phyloP scores from a whole-genome alignment of 139 green algal genomes.

The Haematococcus lacustris region DNA sequence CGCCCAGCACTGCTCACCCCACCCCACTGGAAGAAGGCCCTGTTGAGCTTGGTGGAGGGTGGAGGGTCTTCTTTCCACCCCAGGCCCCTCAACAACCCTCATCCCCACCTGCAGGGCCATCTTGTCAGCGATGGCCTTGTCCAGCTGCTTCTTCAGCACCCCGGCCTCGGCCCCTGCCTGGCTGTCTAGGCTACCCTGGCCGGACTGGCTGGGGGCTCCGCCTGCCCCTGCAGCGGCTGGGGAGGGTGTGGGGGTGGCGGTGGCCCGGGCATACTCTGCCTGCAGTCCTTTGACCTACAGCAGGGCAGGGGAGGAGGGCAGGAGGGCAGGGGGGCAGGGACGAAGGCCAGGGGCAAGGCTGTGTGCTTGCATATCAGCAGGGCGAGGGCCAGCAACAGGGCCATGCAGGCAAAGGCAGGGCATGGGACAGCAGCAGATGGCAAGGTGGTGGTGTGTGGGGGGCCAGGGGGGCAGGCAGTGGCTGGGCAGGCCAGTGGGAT shows the following conservation, averaged over 20 bases:
- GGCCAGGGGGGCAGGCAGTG: no score
- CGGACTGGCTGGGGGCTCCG: not conserved
- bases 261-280: conserved; percentile 29
- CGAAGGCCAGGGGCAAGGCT: not conserved
- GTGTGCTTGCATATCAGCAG: not conserved
- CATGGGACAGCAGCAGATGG: no score
- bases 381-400: not conserved
- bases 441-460: no score
- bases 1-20: no score
- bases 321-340: no score
- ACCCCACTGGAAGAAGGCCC: no score
- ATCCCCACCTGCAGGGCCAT: conserved; percentile 12
- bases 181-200: no score
- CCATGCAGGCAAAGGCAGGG: not conserved
- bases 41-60: no score
- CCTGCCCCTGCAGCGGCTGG: not conserved
- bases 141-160: conserved; percentile 19
- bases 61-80: not conserved
- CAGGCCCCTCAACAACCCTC: not conserved
- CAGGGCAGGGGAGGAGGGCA: not conserved
- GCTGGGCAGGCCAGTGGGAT: no score
- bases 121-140: conserved; percentile 27
- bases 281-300: conserved; percentile 32
- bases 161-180: conserved; percentile 19
- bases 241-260: not conserved